Percentiles rank a stretch among this genome's conserved stretches.
Evolutionary conservation across 2,329 filamentous ascomycete genomes (phyloP).

Genomic region (Stagonosporopsis vannaccii): DNA sequence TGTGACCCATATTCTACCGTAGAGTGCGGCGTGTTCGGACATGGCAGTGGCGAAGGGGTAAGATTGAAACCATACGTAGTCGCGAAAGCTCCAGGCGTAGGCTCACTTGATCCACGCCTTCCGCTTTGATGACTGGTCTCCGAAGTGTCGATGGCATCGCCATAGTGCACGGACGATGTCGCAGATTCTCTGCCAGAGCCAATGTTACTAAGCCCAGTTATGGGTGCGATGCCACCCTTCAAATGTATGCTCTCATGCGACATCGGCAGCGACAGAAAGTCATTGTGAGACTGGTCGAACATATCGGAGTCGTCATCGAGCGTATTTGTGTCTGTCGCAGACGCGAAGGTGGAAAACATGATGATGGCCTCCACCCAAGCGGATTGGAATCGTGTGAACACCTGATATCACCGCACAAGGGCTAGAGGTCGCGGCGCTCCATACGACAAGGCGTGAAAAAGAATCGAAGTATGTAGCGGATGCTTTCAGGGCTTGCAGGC

Average conservation of each 20-base stretch:
- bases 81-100: constrained; percentile 39
- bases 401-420: constrained; percentile 36
- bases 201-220: constrained; percentile 46
- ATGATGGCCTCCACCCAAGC: constrained; percentile 23
- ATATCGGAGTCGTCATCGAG: constrained; percentile 47
- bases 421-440: constrained; percentile 32
- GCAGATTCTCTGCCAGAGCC: constrained; percentile 50
- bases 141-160: constrained; percentile 47
- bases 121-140: constrained; percentile 42
- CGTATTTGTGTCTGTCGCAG: constrained; percentile 42
- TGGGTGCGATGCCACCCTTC: constrained; percentile 41
- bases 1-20: constrained; percentile 24
- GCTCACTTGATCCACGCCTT: constrained; percentile 42
- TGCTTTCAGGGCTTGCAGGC: constrained; percentile 24
- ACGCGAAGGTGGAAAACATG: constrained; percentile 48
- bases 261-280: constrained; percentile 42
- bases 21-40: constrained; percentile 35
- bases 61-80: constrained; percentile 39
- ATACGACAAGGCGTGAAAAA: constrained; percentile 27
- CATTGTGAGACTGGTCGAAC: constrained; percentile 43
- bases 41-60: constrained; percentile 39
- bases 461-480: constrained; percentile 21
- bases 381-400: constrained; percentile 34
- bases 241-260: constrained; percentile 43
- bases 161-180: constrained; percentile 50